Base-by-base conservation (phyloP, 495 filamentous ascomycete genomes). In the Penicillium argentinense region DNA sequence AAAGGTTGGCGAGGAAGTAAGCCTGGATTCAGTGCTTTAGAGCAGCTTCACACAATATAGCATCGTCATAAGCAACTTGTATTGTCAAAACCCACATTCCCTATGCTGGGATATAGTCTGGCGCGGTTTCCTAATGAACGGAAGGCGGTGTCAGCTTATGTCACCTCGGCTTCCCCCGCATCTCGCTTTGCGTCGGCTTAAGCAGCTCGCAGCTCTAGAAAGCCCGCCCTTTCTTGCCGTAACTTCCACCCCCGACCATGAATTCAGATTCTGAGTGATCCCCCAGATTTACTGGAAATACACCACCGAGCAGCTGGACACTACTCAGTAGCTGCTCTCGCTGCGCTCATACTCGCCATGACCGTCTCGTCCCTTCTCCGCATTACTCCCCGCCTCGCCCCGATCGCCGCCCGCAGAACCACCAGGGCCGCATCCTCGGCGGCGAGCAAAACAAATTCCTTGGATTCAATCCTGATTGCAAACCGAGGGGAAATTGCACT, bases 401-500 rank as follows among this genome's bases (percentile, higher is more conserved):
- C 64, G 51, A 58, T 61, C 30, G 60, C 59, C 33, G 54, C 60
- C 48, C 68, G 60, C 47, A 59, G 66, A 41, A 60, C 57, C 30
- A 61, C 51, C 38, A 59, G 71, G 57, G 50, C 63, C 37, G 64
- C 62, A 21, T 75, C 68, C 8, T 68, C 72, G 11, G 45, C 49
- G 7, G 14, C 64, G 22, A 54, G 45, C 18, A 30, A 48, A 17
- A 51, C 33, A 25, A 63, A 58, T 3, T 80, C 89, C 9, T 75
- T 97, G 44, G 84, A 85, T 36, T 95, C 90, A 12, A 85, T 97
- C 38, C 74, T 97, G 1, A 97, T 99, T 60, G 93, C 93, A 12
- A 99, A 99, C 62, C 83, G 93, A 53, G 93, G 93, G 49, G 93
- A 99, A 64, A 99, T 99, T 59, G 95, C 93, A 42, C 74, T 97